Conservation (phyloP, 2,329 filamentous ascomycete genomes). For the Fusarium albidum region DNA sequence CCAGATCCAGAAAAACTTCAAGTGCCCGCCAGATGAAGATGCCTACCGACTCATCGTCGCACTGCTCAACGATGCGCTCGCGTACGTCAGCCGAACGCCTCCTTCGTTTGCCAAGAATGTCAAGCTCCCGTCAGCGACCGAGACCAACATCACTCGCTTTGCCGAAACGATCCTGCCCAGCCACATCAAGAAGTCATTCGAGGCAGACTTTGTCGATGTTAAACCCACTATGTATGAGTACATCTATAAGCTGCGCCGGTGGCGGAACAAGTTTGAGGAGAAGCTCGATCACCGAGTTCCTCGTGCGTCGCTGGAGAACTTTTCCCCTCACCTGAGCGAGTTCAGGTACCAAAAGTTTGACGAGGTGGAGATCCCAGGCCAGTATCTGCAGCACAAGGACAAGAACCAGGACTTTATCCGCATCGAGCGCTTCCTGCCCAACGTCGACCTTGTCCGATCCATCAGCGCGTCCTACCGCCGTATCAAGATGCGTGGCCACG, state of each 20-base stretch:
- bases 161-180: slow-evolving; percentile 94
- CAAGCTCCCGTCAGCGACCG: slow-evolving; percentile 87
- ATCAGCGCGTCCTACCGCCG: slow-evolving; percentile 92
- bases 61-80: slow-evolving; percentile 91
- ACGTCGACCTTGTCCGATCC: slow-evolving; percentile 90
- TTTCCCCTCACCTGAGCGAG: slow-evolving; percentile 91
- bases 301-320: slow-evolving; percentile 79
- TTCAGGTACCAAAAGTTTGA: slow-evolving; percentile 99
- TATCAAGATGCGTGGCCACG: slow-evolving; percentile 95
- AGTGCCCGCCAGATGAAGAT: slow-evolving; percentile 97
- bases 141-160: slow-evolving; percentile 96
- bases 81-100: slow-evolving; percentile 89
- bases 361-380: slow-evolving; percentile 95
- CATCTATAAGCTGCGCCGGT: slow-evolving; percentile 93
- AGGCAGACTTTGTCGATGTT: slow-evolving; percentile 93
- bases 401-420: slow-evolving; percentile 99
- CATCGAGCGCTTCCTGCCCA: slow-evolving; percentile 95
- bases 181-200: slow-evolving; percentile 96
- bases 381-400: slow-evolving; percentile 96
- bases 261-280: slow-evolving; percentile 98
- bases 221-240: slow-evolving; percentile 99
- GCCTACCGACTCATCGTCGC: slow-evolving; percentile 98
- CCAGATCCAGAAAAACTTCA: slow-evolving; percentile 98
- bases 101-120: slow-evolving; percentile 88
- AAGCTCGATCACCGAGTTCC: slow-evolving; percentile 87